phyloP scores from a whole-genome alignment of 345 rosid species.

The Microcos paniculata region DNA sequence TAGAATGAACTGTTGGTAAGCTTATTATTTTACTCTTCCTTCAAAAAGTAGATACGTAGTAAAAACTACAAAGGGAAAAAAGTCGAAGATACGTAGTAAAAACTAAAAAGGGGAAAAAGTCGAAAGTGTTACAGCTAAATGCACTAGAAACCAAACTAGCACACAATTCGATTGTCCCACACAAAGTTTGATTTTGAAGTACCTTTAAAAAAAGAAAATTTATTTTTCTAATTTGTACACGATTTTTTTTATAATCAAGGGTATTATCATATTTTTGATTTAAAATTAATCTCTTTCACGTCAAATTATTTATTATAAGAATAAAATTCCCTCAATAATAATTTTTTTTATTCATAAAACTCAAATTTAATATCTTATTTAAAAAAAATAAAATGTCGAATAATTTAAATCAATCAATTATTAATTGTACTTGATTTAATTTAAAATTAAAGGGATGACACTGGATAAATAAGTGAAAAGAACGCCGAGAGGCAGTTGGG shows the following conservation, averaged over 20 bases:
- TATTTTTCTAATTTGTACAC: too few species aligned
- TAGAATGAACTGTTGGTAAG: neutral
- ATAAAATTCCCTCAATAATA: too few species aligned
- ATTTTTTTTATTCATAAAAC: too few species aligned
- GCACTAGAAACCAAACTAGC: neutral
- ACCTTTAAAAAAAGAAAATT: neutral
- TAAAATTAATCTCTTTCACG: too few species aligned
- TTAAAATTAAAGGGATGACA: too few species aligned
- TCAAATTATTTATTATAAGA: too few species aligned
- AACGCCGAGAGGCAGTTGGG: conserved; percentile 25
- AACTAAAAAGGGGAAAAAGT: neutral
- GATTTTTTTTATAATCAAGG: too few species aligned
- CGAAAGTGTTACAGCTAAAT: neutral
- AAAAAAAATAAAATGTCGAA: too few species aligned
- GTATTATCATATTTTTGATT: too few species aligned
- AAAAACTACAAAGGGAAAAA: neutral
- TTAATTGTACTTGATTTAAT: neutral
- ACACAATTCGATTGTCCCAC: conserved; percentile 1
- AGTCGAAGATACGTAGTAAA: neutral
- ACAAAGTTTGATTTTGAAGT: neutral
- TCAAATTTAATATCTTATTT: too few species aligned
- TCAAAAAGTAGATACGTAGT: too few species aligned
- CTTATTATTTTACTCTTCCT: neutral
- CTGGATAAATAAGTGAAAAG: neutral
- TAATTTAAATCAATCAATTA: too few species aligned